Percentiles rank a stretch among this genome's conserved stretches.
Conservation (phyloP, 148 eudicot genomes). For the Heliamphora exappendiculata region DNA sequence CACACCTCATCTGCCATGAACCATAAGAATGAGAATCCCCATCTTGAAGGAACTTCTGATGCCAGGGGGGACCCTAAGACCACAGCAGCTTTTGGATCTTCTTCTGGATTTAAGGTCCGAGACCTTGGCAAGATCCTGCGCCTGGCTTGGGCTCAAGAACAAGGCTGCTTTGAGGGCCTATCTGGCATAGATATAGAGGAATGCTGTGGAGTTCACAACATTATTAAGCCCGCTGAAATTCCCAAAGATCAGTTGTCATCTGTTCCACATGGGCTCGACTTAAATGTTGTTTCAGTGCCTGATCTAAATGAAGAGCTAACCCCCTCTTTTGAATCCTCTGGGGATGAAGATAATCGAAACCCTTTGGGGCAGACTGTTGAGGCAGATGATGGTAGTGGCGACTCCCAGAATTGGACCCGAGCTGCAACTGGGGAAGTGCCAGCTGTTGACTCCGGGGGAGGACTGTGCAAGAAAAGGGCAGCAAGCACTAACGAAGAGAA, state of each 20-base stretch:
- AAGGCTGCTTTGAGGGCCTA: slow-evolving; percentile 35
- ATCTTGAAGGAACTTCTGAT: slow-evolving; percentile 34
- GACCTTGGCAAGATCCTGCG: slow-evolving; percentile 62
- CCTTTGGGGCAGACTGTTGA: slow-evolving; percentile 28
- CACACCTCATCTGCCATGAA: slow-evolving; percentile 13
- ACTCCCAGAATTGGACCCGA: slow-evolving; percentile 45
- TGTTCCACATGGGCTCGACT: slow-evolving; percentile 49
- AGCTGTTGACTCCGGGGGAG: slow-evolving; percentile 37
- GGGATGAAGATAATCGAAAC: slow-evolving; percentile 56
- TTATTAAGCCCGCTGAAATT: slow-evolving; percentile 29
- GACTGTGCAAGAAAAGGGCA: slow-evolving; percentile 38
- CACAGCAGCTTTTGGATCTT: slow-evolving; percentile 26
- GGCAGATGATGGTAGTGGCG: slow-evolving; percentile 58
- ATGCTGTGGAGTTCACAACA: slow-evolving; percentile 24
- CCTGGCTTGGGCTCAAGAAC: slow-evolving; percentile 54
- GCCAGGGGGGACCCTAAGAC: slow-evolving; percentile 25
- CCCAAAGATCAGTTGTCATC: slow-evolving; percentile 34
- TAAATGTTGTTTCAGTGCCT: slow-evolving; percentile 75
- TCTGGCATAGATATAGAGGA: slow-evolving; percentile 33
- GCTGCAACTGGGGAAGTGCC: slow-evolving; percentile 38
- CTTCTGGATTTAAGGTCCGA: slow-evolving; percentile 65
- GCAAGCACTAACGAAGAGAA: slow-evolving; percentile 41
- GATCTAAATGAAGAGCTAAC: slow-evolving; percentile 79
- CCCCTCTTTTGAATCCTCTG: slow-evolving; percentile 66
- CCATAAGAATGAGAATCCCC: slow-evolving; percentile 26